Base-by-base conservation (phyloP, 1,284 basidiomycete genomes). In the Hymenochaete sp. region DNA sequence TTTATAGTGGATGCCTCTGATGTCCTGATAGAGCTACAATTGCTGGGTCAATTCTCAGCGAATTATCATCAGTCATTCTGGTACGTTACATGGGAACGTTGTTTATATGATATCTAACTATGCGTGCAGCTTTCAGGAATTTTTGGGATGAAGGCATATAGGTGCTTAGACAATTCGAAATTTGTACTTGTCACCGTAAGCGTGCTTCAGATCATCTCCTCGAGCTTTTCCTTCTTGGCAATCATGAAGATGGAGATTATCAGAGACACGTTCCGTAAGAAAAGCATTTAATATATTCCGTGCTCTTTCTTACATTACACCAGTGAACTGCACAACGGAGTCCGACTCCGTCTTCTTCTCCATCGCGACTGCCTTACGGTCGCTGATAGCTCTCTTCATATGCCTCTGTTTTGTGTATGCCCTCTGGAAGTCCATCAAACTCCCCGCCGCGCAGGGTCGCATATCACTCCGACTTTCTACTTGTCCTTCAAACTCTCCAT, bases 101-200 rank as follows among this genome's bases (percentile, higher is more conserved):
- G 24, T 27, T 21, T n/a, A n/a, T n/a, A n/a, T n/a, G 14, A 27
- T 19, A 37, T 11, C 14, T 19, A 27, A 24, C 27, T 18, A 27
- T 13, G 13, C 14, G 5, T 35, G n/a, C 51, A 82, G 79, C 69
- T 81, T 38, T 71, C 75, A 0, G 78, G 77, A 25, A 75, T 82
- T 32, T 62, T 80, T 33, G 79, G 79, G 4, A 62, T 75, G 53
- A 83, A 83, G 57, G 78, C 75, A 4, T 83, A 81, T 54, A 72
- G 72, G 52, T 81, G 78, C 55, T 62, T 81, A 49, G 70, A 75
- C 55, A 72, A 74, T 50, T 71, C 73, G n/a, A 66, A 67, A 21
- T 53, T 75, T 47, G 71, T 82, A 31, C 62, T 73, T 14, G 53
- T 63, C 8, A 52, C 67, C 6, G 53, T 79, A 37, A 54, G 56